Conservation (phyloP, 176 grass and related monocot genomes). For the Puccinellia tenuiflora region DNA sequence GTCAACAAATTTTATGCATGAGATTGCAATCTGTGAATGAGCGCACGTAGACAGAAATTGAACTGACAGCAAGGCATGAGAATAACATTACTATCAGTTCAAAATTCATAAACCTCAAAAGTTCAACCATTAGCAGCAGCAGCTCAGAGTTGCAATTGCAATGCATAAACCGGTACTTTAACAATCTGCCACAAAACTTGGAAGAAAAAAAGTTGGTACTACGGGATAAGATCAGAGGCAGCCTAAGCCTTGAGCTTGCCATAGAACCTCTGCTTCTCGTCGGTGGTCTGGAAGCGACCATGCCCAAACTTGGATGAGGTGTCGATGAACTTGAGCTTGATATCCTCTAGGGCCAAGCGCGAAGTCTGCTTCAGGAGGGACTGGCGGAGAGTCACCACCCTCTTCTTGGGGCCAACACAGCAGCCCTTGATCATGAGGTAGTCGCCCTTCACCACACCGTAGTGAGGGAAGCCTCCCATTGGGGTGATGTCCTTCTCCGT, state of each 20-base stretch:
- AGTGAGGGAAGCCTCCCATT: constrained; percentile 93
- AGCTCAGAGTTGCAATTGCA: constrained; percentile 28
- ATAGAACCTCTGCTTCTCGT: constrained; percentile 83
- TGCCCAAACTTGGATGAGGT: constrained; percentile 97
- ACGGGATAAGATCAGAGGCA: neutral
- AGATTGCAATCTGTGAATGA: no score
- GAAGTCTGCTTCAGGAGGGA: constrained; percentile 89
- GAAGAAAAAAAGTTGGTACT: neutral
- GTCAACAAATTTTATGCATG: no score
- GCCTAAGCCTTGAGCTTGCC: constrained; percentile 58
- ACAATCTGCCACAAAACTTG: constrained; percentile 31
- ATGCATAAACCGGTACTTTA: constrained; percentile 3
- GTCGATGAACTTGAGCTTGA: constrained; percentile 96
- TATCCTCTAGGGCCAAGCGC: constrained; percentile 75
- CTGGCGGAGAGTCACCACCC: constrained; percentile 86
- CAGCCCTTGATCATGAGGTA: constrained; percentile 96
- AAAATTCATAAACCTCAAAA: constrained; percentile 16
- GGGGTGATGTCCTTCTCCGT: constrained; percentile 97
- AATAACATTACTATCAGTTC: neutral
- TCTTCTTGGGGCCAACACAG: constrained; percentile 90
- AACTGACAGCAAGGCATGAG: neutral
- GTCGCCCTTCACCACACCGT: constrained; percentile 82
- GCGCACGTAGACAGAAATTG: neutral
- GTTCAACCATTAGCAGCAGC: neutral
- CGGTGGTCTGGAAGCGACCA: constrained; percentile 90